Conservation (phyloP, 352 stramenopile species). For the Globisporangium parvum region DNA sequence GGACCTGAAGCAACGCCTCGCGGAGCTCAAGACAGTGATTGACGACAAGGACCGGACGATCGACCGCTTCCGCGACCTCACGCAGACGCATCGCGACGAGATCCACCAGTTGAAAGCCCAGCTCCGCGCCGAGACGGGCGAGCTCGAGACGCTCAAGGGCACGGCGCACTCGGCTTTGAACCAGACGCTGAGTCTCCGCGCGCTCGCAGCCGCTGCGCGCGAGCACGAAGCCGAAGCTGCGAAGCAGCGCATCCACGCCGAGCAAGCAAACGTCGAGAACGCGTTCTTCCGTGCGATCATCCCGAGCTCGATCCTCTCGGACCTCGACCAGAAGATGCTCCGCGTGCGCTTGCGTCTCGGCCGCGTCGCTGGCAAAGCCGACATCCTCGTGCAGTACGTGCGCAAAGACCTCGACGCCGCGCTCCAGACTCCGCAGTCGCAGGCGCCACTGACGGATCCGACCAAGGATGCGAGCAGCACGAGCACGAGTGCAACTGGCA, state of each 20-base stretch:
- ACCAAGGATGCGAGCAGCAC: not conserved
- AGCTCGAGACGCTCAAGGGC: conserved; percentile 69
- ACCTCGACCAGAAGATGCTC: conserved; percentile 69
- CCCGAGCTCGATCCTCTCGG: conserved; percentile 64
- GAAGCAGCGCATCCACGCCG: conserved; percentile 59
- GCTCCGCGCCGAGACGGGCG: conserved; percentile 59
- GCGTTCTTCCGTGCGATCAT: conserved; percentile 60
- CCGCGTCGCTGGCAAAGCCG: conserved; percentile 58
- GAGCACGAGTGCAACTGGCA: not conserved
- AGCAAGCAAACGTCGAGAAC: conserved; percentile 63
- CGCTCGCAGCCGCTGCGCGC: conserved; percentile 44
- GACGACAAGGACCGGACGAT: conserved; percentile 83
- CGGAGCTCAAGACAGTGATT: conserved; percentile 49
- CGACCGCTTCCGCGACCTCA: conserved; percentile 68
- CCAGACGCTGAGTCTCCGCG: conserved; percentile 67
- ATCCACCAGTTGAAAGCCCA: conserved; percentile 70
- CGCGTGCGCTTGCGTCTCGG: conserved; percentile 58
- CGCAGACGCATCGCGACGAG: conserved; percentile 60
- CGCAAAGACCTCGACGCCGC: conserved; percentile 54
- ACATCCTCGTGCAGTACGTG: conserved; percentile 63
- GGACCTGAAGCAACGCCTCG: conserved; percentile 48
- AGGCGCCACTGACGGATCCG: conserved; percentile 4
- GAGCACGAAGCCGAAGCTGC: conserved; percentile 64
- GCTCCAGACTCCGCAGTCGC: conserved; percentile 32
- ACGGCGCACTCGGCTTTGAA: conserved; percentile 67